phyloP scores from a whole-genome alignment of 208 protist species.

The Acanthamoeba sp. region DNA sequence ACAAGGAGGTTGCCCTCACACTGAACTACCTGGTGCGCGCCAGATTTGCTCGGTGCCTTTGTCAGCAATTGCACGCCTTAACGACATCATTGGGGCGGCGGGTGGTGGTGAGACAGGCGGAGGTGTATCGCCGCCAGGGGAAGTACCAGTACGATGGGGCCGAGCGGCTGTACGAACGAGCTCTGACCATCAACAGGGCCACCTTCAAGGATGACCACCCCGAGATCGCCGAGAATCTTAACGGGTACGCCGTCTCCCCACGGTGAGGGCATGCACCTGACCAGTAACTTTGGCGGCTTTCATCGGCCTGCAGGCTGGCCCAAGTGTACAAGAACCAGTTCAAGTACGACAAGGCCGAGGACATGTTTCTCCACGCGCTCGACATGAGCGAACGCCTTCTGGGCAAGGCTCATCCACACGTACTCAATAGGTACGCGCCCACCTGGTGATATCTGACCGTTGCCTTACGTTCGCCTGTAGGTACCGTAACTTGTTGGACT shows the following conservation, averaged over 20 bases:
- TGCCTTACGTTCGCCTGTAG: not conserved
- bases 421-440: not conserved
- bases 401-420: constrained; percentile 17
- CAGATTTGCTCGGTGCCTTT: not conserved
- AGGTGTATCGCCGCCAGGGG: constrained; percentile 62
- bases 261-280: no score
- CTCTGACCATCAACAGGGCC: constrained; percentile 51
- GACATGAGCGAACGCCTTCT: constrained; percentile 56
- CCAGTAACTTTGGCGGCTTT: no score
- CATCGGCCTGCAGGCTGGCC: constrained; percentile 64
- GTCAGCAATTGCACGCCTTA: no score
- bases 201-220: constrained; percentile 71
- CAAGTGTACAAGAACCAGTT: constrained; percentile 74
- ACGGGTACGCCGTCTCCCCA: not conserved
- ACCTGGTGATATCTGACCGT: not conserved
- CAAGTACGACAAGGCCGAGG: constrained; percentile 68
- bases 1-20: constrained; percentile 71
- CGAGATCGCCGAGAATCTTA: constrained; percentile 66
- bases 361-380: constrained; percentile 44
- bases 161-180: constrained; percentile 54
- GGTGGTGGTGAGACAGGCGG: not conserved
- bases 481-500: constrained; percentile 21
- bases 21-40: constrained; percentile 55
- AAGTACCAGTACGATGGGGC: constrained; percentile 73
- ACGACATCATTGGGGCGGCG: not conserved